These are phyloP conservation scores for Cucurbita pepo DNA, from an alignment of 306 rosid genomes.

Conservation along the genomic window DNA sequence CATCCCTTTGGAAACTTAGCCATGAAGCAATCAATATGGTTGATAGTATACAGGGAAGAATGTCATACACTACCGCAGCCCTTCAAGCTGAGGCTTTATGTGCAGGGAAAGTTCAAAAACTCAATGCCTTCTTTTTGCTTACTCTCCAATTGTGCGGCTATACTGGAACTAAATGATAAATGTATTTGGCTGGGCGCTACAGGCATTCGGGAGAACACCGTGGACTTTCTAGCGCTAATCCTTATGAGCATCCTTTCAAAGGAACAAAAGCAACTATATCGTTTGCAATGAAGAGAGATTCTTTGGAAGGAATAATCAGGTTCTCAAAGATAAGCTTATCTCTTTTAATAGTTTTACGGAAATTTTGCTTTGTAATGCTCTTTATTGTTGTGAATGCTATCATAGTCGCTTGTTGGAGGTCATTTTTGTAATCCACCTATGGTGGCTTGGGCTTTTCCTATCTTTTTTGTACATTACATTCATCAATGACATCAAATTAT, in stretches of 20 bases:
- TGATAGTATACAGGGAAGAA: neutral
- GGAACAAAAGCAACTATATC: neutral
- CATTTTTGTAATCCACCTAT: neutral
- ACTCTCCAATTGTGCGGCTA: neutral
- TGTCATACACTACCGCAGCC: neutral
- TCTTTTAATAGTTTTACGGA: neutral
- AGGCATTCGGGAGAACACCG: neutral
- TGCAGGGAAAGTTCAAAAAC: neutral
- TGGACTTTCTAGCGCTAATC: neutral
- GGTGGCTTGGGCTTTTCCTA: neutral
- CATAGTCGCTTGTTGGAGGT: neutral
- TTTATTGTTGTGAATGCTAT: neutral
- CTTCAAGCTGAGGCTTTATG: neutral
- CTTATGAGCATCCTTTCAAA: neutral
- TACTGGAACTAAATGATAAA: neutral
- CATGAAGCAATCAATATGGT: no score
- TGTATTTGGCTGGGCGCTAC: neutral
- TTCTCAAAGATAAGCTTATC: neutral
- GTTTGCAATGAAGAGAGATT: neutral
- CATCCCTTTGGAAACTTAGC: no score
- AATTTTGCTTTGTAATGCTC: neutral
- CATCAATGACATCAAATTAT: neutral
- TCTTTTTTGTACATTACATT: neutral
- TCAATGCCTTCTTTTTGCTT: neutral
- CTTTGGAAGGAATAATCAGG: neutral